Percentiles rank a stretch among this genome's conserved stretches.
phyloP scores from a whole-genome alignment of 2,329 filamentous ascomycete species.

The Cordyceps tenuipes region DNA sequence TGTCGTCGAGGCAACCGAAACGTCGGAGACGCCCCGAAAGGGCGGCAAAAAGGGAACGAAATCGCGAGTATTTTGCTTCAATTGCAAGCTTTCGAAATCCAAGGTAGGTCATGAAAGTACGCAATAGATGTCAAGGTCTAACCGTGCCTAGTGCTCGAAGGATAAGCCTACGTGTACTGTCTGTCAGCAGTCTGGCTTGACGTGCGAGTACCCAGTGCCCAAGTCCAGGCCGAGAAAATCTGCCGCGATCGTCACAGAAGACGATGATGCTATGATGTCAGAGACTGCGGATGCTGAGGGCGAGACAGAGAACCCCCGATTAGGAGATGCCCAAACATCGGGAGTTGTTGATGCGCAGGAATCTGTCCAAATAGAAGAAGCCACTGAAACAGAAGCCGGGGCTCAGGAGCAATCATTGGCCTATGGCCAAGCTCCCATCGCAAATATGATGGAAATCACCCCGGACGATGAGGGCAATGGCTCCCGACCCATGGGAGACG shows the following conservation, averaged over 20 bases:
- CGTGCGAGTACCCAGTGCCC: constrained; percentile 33
- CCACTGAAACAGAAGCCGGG: neutral
- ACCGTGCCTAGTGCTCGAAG: constrained; percentile 30
- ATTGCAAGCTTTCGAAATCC: constrained; percentile 24
- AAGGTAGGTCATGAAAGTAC: constrained; percentile 26
- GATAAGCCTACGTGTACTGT: constrained; percentile 31
- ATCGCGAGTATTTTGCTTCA: constrained; percentile 28
- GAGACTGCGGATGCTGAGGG: constrained; percentile 12
- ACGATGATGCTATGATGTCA: constrained; percentile 13
- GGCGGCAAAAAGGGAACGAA: constrained; percentile 17
- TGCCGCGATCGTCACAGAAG: constrained; percentile 13
- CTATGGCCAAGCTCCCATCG: neutral
- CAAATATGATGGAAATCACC: constrained; percentile 6
- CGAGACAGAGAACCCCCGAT: constrained; percentile 9
- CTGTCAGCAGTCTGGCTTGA: constrained; percentile 24
- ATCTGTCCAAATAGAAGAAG: too few species aligned
- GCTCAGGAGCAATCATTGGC: neutral
- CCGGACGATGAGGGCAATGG: constrained; percentile 5
- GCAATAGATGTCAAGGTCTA: constrained; percentile 6
- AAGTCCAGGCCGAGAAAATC: constrained; percentile 21
- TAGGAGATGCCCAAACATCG: neutral
- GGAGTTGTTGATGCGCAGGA: neutral
- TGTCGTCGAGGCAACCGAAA: neutral
- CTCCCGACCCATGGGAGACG: constrained; percentile 2
- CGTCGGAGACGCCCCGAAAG: constrained; percentile 3